Evolutionary conservation across 306 rosid species (phyloP).

Genomic region (Cyamopsis tetragonoloba): DNA sequence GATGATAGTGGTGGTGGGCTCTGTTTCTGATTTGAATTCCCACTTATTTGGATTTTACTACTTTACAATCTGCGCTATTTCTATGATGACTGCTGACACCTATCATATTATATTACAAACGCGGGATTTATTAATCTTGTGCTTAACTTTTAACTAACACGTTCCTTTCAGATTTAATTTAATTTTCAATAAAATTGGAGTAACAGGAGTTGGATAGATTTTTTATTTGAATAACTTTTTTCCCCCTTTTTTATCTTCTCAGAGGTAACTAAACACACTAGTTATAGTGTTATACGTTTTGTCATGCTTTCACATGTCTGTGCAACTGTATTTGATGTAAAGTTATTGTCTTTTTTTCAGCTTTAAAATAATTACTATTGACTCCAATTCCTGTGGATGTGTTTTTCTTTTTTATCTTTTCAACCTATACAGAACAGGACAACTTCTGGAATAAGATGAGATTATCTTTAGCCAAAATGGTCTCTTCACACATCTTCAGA

Average conservation of each 20-base stretch:
- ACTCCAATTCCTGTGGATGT: constrained; percentile 5
- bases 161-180: background rate
- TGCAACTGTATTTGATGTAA: constrained; percentile 16
- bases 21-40: constrained; percentile 8
- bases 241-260: background rate
- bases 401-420: background rate
- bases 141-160: background rate
- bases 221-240: background rate
- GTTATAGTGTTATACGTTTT: background rate
- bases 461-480: background rate
- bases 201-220: background rate
- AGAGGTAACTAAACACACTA: background rate
- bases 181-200: constrained; percentile 5
- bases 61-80: background rate
- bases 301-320: background rate
- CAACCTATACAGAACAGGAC: background rate
- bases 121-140: background rate
- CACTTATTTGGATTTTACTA: background rate
- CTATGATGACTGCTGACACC: background rate
- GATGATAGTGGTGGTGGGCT: background rate
- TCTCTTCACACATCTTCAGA: background rate
- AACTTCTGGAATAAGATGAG: background rate
- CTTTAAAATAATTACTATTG: constrained; percentile 19
- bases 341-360: background rate
- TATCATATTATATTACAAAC: background rate